These are phyloP conservation scores for Gyromitra esculenta DNA, from an alignment of 2,329 filamentous ascomycete genomes.

Conservation along the genomic window DNA sequence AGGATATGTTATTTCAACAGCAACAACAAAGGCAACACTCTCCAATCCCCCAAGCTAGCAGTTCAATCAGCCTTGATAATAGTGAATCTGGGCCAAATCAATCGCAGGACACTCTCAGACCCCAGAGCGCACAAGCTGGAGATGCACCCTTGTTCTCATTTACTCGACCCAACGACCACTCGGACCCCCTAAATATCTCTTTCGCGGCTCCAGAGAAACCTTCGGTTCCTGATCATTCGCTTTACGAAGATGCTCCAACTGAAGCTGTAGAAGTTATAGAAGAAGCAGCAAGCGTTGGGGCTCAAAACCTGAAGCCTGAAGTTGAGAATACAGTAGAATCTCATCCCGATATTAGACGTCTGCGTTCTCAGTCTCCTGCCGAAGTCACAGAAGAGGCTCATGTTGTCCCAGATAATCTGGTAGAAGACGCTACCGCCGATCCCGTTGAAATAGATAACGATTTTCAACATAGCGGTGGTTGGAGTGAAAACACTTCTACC, in stretches of 20 bases:
- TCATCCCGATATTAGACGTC: slow-evolving; percentile 17
- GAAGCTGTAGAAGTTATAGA: slow-evolving; percentile 31
- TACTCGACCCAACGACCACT: slow-evolving; percentile 19
- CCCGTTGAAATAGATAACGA: slow-evolving; percentile 41
- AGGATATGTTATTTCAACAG: slow-evolving; percentile 42
- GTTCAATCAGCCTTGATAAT: slow-evolving; percentile 35
- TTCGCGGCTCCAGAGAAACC: slow-evolving; percentile 27
- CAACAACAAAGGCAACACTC: slow-evolving; percentile 34
- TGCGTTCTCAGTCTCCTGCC: slow-evolving; percentile 21
- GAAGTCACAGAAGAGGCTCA: slow-evolving; percentile 22
- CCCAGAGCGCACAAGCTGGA: slow-evolving; percentile 25
- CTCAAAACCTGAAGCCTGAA: slow-evolving; percentile 17
- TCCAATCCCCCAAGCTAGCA: slow-evolving; percentile 13
- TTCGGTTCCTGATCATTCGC: slow-evolving; percentile 41
- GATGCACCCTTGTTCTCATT: slow-evolving; percentile 42
- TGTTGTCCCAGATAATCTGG: background rate
- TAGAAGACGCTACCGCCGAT: slow-evolving; percentile 26
- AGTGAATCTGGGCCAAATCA: slow-evolving; percentile 33
- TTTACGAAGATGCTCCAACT: slow-evolving; percentile 45
- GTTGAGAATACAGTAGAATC: slow-evolving; percentile 16
- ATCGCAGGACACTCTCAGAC: slow-evolving; percentile 38
- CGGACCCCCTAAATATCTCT: slow-evolving; percentile 17
- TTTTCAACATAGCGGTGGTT: slow-evolving; percentile 45
- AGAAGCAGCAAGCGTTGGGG: slow-evolving; percentile 23
- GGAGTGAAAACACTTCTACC: slow-evolving; percentile 51